Conservation (phyloP, 768 basidiomycete genomes). For the Xerocomus brunneocitrinus region DNA sequence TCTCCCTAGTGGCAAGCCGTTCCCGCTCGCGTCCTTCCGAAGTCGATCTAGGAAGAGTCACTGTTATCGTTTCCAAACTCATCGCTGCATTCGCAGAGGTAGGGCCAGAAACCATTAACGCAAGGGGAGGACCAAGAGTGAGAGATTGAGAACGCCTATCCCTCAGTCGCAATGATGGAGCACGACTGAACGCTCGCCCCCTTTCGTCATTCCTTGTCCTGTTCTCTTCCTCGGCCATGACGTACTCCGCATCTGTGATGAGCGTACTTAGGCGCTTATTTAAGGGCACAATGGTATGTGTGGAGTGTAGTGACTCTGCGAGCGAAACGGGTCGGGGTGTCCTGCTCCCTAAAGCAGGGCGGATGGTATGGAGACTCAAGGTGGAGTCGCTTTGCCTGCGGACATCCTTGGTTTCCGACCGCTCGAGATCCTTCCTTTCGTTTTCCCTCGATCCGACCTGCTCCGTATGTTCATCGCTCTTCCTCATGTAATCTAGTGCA, state of each 20-base stretch:
- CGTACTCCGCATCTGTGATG: slow-evolving; percentile 62
- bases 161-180: slow-evolving; percentile 41
- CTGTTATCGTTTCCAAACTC: slow-evolving; percentile 29
- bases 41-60: slow-evolving; percentile 25
- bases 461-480: slow-evolving; percentile 33
- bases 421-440: slow-evolving; percentile 29
- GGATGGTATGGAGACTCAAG: slow-evolving; percentile 70
- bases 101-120: slow-evolving; percentile 25
- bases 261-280: slow-evolving; percentile 66
- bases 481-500: slow-evolving; percentile 52
- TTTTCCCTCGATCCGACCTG: slow-evolving; percentile 19
- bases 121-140: slow-evolving; percentile 39
- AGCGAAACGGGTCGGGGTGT: slow-evolving; percentile 72
- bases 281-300: slow-evolving; percentile 62
- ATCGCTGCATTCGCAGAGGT: slow-evolving; percentile 25
- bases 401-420: slow-evolving; percentile 54
- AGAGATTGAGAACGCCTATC: slow-evolving; percentile 67
- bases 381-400: slow-evolving; percentile 84
- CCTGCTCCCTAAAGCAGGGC: slow-evolving; percentile 46
- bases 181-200: slow-evolving; percentile 15
- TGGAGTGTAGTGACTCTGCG: slow-evolving; percentile 65
- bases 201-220: slow-evolving; percentile 20
- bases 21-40: slow-evolving; percentile 36
- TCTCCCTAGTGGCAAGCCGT: slow-evolving; percentile 38
- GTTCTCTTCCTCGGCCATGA: slow-evolving; percentile 59